Evolutionary conservation across 179 eudicot species (phyloP).

Genomic region (Spergularia azorica): DNA sequence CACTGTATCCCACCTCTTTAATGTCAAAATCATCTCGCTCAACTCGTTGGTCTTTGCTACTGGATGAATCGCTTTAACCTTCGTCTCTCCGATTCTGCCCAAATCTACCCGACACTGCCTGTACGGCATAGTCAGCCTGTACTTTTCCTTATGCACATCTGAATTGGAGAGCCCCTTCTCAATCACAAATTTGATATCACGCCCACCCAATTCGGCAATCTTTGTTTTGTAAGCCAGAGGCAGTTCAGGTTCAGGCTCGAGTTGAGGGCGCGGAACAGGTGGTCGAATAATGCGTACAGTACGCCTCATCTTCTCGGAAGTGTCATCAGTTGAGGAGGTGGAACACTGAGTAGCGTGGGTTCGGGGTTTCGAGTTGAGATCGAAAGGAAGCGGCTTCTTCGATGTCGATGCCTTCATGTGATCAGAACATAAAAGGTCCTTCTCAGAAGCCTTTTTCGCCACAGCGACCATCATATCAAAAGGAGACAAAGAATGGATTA

Average conservation of each 20-base stretch:
- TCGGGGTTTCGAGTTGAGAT: constrained; percentile 1
- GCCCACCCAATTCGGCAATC: constrained; percentile 1
- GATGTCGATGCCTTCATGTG: no score
- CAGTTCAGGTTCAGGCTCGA: not conserved
- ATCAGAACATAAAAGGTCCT: not conserved
- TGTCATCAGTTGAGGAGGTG: no score
- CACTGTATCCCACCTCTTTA: not conserved
- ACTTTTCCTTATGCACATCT: not conserved
- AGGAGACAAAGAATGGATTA: not conserved
- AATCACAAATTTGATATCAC: not conserved
- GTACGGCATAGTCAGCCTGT: not conserved
- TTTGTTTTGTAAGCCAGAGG: not conserved
- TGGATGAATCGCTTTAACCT: not conserved
- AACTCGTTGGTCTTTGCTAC: not conserved
- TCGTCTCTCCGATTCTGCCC: not conserved
- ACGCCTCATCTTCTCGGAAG: not conserved
- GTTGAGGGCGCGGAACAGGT: not conserved
- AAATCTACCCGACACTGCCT: not conserved
- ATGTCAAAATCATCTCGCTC: not conserved
- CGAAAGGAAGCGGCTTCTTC: constrained; percentile 3
- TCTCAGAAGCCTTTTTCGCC: not conserved
- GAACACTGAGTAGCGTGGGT: not conserved
- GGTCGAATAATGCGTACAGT: not conserved
- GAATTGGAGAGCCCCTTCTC: not conserved
- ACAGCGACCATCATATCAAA: not conserved